A percentile compares a stretch with the other conserved stretches of the same genome.
Conservation (phyloP, 2,329 filamentous ascomycete genomes). For the Diaporthe amygdali region DNA sequence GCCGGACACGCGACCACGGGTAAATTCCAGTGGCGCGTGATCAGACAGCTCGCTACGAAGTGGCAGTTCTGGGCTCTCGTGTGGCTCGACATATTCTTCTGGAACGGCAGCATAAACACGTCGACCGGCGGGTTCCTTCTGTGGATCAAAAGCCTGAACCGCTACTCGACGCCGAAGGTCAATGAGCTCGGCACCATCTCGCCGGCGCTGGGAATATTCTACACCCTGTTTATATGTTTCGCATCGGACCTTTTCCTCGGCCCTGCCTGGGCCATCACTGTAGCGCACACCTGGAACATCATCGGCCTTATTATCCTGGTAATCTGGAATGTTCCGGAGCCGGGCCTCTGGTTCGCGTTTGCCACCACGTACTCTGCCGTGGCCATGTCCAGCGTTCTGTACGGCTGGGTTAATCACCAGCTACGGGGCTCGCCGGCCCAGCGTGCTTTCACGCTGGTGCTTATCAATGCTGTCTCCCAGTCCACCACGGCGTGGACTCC, state of each 20-base stretch:
- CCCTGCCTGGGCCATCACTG: constrained; percentile 59
- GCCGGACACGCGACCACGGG: constrained; percentile 46
- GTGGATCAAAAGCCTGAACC: constrained; percentile 61
- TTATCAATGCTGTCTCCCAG: constrained; percentile 58
- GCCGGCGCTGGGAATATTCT: constrained; percentile 62
- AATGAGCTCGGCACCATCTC: constrained; percentile 59
- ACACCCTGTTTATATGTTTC: constrained; percentile 58
- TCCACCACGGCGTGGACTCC: constrained; percentile 62
- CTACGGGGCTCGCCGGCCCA: constrained; percentile 51
- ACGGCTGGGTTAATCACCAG: constrained; percentile 61
- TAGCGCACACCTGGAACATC: constrained; percentile 55
- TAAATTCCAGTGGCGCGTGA: constrained; percentile 37
- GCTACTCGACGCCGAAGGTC: constrained; percentile 50
- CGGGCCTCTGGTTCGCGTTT: constrained; percentile 59
- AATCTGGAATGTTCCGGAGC: constrained; percentile 61
- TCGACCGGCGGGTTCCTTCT: constrained; percentile 56
- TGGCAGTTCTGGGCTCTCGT: constrained; percentile 57
- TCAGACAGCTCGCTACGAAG: constrained; percentile 42
- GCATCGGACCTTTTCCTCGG: constrained; percentile 58
- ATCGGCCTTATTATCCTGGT: constrained; percentile 58
- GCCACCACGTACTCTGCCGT: constrained; percentile 52
- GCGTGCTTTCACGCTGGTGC: constrained; percentile 53
- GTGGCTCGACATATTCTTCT: constrained; percentile 59
- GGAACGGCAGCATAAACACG: constrained; percentile 55
- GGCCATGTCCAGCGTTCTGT: constrained; percentile 59